Evolutionary conservation across 257 asterid species (phyloP).

Genomic region (Prunella vulgaris): DNA sequence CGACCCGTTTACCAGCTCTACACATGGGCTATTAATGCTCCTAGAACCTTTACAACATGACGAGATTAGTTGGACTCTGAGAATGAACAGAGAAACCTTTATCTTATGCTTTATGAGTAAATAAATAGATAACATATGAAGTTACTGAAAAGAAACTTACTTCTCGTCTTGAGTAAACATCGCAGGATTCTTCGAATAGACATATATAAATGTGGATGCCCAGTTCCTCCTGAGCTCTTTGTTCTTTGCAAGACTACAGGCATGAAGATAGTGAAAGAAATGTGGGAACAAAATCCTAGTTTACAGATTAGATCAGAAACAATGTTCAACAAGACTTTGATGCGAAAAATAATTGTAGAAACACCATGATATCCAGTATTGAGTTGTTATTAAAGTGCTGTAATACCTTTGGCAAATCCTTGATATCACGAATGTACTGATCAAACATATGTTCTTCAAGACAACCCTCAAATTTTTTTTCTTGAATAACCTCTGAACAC

Average conservation of each 20-base stretch:
- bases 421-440: constrained; percentile 59
- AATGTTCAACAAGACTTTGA: constrained; percentile 16
- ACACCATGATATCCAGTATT: constrained; percentile 3
- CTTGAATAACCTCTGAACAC: constrained; percentile 62
- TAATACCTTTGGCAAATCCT: constrained; percentile 66
- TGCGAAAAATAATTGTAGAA: constrained; percentile 17
- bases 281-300: constrained; percentile 66
- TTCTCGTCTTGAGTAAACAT: constrained; percentile 75
- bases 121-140: neutral
- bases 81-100: constrained; percentile 18
- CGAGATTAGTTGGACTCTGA: constrained; percentile 22
- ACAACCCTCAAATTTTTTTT: constrained; percentile 74
- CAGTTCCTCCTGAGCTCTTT: constrained; percentile 49
- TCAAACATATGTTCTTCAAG: constrained; percentile 61
- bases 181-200: constrained; percentile 61
- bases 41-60: constrained; percentile 54
- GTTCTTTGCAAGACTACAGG: constrained; percentile 79
- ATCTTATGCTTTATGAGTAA: constrained; percentile 7
- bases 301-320: constrained; percentile 18
- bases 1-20: no score
- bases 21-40: constrained; percentile 74
- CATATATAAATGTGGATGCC: constrained; percentile 66
- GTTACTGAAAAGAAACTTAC: constrained; percentile 40
- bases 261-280: constrained; percentile 66
- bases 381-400: constrained; percentile 11